Conservation (phyloP, 768 basidiomycete species). For the Mycena alexandri region DNA sequence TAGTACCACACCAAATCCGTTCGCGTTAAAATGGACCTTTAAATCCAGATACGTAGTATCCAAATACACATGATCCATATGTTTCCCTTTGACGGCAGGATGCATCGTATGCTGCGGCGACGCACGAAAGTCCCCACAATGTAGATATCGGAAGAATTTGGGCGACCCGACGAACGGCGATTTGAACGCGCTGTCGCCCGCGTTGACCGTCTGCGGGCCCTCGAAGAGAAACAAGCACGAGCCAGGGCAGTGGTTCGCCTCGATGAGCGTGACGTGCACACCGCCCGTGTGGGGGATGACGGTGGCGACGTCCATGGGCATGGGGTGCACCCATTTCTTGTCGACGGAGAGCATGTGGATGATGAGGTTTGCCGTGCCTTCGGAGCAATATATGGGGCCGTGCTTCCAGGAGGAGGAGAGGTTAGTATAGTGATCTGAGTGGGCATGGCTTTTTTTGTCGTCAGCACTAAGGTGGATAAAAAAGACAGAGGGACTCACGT, state of each 20-base stretch:
- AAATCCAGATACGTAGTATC: conserved; percentile 98
- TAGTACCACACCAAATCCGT: conserved; percentile 7
- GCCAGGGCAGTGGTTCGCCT: conserved; percentile 98
- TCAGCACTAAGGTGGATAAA: background rate
- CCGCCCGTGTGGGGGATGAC: conserved; percentile 86
- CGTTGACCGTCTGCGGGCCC: conserved; percentile 89
- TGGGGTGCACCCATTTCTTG: conserved; percentile 87
- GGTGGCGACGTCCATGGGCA: conserved; percentile 84
- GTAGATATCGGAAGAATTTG: conserved; percentile 86
- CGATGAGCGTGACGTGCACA: conserved; percentile 92
- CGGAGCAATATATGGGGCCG: conserved; percentile 97
- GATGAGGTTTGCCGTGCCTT: conserved; percentile 92
- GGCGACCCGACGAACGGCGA: conserved; percentile 78
- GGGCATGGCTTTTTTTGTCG: conserved; percentile 79
- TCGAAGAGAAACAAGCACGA: conserved; percentile 96
- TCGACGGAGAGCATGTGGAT: conserved; percentile 92
- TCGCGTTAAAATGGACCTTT: conserved; percentile 56
- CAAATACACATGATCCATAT: conserved; percentile 89
- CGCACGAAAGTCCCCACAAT: conserved; percentile 95
- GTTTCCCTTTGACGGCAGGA: conserved; percentile 84
- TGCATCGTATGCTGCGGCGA: conserved; percentile 90
- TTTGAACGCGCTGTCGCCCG: conserved; percentile 85
- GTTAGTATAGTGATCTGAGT: conserved; percentile 97
- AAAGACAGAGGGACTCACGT: conserved; percentile 64
- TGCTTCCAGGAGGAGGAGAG: conserved; percentile 88